phyloP scores from a whole-genome alignment of 257 asterid genomes.

The Nicotiana knightiana region DNA sequence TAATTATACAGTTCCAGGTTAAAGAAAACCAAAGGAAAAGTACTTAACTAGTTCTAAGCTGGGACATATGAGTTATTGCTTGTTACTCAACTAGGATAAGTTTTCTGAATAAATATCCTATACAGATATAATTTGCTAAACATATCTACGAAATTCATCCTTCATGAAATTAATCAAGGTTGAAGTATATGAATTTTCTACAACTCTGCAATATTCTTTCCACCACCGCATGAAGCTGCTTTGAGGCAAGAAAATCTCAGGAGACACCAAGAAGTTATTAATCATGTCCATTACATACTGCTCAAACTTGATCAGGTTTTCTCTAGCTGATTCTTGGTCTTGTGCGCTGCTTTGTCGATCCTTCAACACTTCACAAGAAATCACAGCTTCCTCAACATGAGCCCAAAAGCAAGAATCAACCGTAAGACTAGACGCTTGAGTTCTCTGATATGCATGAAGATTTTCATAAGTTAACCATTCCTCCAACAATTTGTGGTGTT shows the following conservation, averaged over 20 bases:
- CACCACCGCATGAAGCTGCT: slow-evolving; percentile 32
- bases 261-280: slow-evolving; percentile 16
- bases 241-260: slow-evolving; percentile 15
- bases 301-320: slow-evolving; percentile 19
- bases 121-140: not conserved
- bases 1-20: not conserved
- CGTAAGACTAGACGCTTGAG: slow-evolving; percentile 20
- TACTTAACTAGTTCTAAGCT: not conserved
- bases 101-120: not conserved
- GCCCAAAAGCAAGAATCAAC: slow-evolving; percentile 38
- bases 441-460: slow-evolving; percentile 4
- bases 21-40: not conserved
- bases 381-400: slow-evolving; percentile 29
- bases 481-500: slow-evolving; percentile 25
- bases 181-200: slow-evolving; percentile 5
- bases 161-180: slow-evolving; percentile 7
- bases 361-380: slow-evolving; percentile 19
- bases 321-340: slow-evolving; percentile 2
- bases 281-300: slow-evolving; percentile 24
- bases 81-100: not conserved
- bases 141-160: not conserved
- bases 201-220: slow-evolving; percentile 13
- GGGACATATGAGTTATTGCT: not conserved
- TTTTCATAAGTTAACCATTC: slow-evolving; percentile 16
- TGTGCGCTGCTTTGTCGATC: slow-evolving; percentile 12